Evolutionary conservation across 805 yeast genomes (phyloP), one percentile per base, ranked within the genome.

Genomic region (Lipomyces orientalis): DNA sequence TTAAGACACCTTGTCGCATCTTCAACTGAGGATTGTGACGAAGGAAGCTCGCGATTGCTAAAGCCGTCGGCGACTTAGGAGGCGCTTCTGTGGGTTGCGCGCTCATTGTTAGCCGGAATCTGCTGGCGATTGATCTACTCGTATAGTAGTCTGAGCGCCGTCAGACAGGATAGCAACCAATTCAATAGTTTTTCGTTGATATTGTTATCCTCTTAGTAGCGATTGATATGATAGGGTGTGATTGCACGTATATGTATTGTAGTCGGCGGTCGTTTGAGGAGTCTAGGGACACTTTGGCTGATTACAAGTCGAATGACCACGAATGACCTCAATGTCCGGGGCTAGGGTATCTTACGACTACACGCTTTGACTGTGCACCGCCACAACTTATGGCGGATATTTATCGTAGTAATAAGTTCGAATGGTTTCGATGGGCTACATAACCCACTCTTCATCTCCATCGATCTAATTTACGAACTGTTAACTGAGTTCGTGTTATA

Each of bases 1-100:
- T 88, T 63, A 88, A 81, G n/a, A 88, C 78, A 14, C 98, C 98
- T 69, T 86, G 85, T 74, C 99, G 87, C 78, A 89, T 90, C 76
- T 94, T 95, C 70, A 94, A 82, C n/a, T 80, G 78, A 43, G 81
- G 76, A 77, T 90, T 85, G 73, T 86, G 85, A 68, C 94, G 87
- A 69, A 93, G 81, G 69, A 83, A 90, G 62, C 85, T 83, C 52
- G 97, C 97, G 57, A 94, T 79, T 19, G 89, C 89, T 59, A 88
- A 71, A 0, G 93, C 88, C 33, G 83, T 81, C 0, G 91, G 91
- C 14, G 60, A 49, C 25, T 68, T 68, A 7, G 65, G 59, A 16
- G 67, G 70, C 14, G 58, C 49, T 22, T n/a, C 62, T 33, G 43
- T 37, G n/a, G 14, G 29, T 49, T 59, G 55, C 34, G 49, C 49